phyloP scores from a whole-genome alignment of 371 early-diverging fungal genomes.

The Mortierella polycephala region DNA sequence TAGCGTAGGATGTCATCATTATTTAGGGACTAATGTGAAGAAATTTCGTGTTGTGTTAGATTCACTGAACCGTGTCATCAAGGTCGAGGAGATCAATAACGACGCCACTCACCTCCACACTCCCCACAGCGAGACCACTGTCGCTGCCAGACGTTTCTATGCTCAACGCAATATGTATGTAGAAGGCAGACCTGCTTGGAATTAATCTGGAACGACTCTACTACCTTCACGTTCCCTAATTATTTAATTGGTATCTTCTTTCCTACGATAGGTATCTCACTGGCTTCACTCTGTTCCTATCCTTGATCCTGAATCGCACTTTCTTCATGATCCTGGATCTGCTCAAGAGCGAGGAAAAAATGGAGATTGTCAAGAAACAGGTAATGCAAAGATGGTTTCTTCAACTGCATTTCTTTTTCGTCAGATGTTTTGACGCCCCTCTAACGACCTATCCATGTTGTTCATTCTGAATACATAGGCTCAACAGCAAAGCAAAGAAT shows the following conservation, averaged over 20 bases:
- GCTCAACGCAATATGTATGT: slow-evolving; percentile 90
- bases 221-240: background rate
- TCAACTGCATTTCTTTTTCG: background rate
- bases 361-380: slow-evolving; percentile 66
- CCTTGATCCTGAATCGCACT: slow-evolving; percentile 84
- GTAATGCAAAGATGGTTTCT: slow-evolving; percentile 27
- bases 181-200: background rate
- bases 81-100: slow-evolving; percentile 61
- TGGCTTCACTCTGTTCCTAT: slow-evolving; percentile 89
- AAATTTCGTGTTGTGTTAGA: slow-evolving; percentile 54
- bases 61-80: slow-evolving; percentile 75
- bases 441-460: background rate
- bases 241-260: background rate
- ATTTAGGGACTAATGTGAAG: background rate
- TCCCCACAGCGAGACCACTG: slow-evolving; percentile 64
- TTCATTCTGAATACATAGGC: slow-evolving; percentile 46
- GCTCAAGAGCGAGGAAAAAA: slow-evolving; percentile 74
- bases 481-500: slow-evolving; percentile 62
- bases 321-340: slow-evolving; percentile 77
- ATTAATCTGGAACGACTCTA: background rate
- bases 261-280: slow-evolving; percentile 69
- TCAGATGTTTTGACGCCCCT: background rate
- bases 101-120: slow-evolving; percentile 55
- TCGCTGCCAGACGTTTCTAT: slow-evolving; percentile 82
- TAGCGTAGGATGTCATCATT: slow-evolving; percentile 49